Evolutionary conservation across 345 rosid genomes (phyloP).

Genomic region (Aegle marmelos): DNA sequence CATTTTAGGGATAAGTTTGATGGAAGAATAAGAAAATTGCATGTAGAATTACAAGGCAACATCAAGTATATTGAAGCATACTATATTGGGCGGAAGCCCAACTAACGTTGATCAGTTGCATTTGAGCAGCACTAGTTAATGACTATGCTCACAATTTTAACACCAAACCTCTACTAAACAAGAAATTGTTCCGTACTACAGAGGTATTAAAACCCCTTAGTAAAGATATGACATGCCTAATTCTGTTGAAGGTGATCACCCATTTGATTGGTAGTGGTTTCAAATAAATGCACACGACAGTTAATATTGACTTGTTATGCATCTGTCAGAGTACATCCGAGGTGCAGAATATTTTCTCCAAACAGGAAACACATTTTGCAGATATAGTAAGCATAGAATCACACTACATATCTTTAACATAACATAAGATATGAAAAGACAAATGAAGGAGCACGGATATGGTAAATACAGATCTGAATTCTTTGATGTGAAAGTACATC

Average conservation of each 20-base stretch:
- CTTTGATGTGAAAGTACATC: too few relatives aligned
- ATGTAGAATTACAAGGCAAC: not conserved
- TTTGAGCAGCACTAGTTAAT: not conserved
- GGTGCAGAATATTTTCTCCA: too few relatives aligned
- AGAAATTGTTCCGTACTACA: too few relatives aligned
- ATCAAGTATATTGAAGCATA: not conserved
- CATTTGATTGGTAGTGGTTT: too few relatives aligned
- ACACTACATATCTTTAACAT: not conserved
- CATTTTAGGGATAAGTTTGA: not conserved
- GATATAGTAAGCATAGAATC: not conserved
- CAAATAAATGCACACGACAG: too few relatives aligned
- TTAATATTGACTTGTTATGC: too few relatives aligned
- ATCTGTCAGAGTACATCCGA: too few relatives aligned
- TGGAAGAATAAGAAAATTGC: not conserved
- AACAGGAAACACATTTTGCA: not conserved
- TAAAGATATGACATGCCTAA: too few relatives aligned
- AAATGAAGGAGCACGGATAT: not conserved
- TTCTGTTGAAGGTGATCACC: too few relatives aligned
- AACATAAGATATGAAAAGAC: conserved; percentile 3
- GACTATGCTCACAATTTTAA: not conserved
- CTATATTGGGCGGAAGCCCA: not conserved
- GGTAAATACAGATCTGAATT: not conserved
- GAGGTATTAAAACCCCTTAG: too few relatives aligned
- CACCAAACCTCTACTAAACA: conserved; percentile 5
- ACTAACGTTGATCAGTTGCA: not conserved